Percentiles rank a stretch among this genome's conserved stretches.
Conservation (phyloP, 2,329 filamentous ascomycete species). For the Parasarocladium wereldwijsianum region DNA sequence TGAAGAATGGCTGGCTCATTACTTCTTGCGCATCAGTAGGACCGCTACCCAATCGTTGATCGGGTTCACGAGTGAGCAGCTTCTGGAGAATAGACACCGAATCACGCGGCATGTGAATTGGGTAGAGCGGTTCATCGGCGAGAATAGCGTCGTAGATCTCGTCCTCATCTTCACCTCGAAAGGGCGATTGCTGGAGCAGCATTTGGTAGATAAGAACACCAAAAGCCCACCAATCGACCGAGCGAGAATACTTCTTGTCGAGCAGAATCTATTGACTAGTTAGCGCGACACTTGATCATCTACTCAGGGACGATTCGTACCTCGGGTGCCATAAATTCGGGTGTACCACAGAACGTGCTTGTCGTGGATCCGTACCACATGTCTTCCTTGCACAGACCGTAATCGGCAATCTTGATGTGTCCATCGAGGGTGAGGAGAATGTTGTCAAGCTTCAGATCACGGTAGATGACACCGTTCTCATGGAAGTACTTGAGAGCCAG, state of each 20-base stretch:
- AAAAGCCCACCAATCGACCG: conserved; percentile 99
- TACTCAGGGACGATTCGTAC: conserved; percentile 29
- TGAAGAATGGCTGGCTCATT: conserved; percentile 98
- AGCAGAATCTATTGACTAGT: conserved; percentile 60
- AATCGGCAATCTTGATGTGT: conserved; percentile 97
- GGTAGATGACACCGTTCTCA: conserved; percentile 97
- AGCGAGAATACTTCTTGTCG: conserved; percentile 95
- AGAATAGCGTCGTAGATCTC: conserved; percentile 99
- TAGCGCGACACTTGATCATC: background rate
- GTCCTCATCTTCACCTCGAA: conserved; percentile 96
- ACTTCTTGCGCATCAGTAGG: conserved; percentile 96
- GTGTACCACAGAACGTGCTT: conserved; percentile 97
- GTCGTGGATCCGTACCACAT: conserved; percentile 99
- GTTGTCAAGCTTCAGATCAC: conserved; percentile 86
- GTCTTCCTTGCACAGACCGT: conserved; percentile 97
- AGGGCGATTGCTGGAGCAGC: conserved; percentile 96
- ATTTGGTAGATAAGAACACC: conserved; percentile 98
- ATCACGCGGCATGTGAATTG: conserved; percentile 96
- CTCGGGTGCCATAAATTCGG: conserved; percentile 98
- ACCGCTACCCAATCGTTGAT: conserved; percentile 80
- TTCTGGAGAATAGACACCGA: conserved; percentile 97
- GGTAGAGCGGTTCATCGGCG: conserved; percentile 91
- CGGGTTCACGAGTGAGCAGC: conserved; percentile 86
- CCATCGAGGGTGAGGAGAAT: conserved; percentile 90
- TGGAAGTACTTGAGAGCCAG: conserved; percentile 98